Percentiles rank a stretch among this genome's conserved stretches.
phyloP scores from a whole-genome alignment of 2,329 filamentous ascomycete genomes.

The Laburnicola sp. region DNA sequence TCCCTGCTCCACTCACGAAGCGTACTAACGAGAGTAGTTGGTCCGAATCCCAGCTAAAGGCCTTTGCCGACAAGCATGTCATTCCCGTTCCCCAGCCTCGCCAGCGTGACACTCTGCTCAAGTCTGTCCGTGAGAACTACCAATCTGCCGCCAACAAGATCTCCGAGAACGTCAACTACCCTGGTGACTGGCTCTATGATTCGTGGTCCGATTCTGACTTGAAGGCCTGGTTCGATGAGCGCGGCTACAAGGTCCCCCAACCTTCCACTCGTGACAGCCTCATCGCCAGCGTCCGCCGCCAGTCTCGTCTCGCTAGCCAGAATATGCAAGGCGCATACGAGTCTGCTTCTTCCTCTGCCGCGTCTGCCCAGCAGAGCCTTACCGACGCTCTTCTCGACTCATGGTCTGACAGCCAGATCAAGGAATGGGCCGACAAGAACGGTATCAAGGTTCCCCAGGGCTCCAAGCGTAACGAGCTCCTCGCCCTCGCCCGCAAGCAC shows the following conservation, averaged over 20 bases:
- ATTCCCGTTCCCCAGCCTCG: conserved; percentile 88
- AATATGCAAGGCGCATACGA: conserved; percentile 60
- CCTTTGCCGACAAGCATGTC: conserved; percentile 84
- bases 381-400: conserved; percentile 83
- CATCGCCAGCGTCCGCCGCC: conserved; percentile 85
- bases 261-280: conserved; percentile 82
- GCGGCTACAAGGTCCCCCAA: conserved; percentile 84
- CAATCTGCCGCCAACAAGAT: conserved; percentile 73
- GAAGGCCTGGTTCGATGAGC: conserved; percentile 89
- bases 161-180: conserved; percentile 81
- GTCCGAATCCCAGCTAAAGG: conserved; percentile 90
- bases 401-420: conserved; percentile 88
- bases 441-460: conserved; percentile 88
- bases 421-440: conserved; percentile 92
- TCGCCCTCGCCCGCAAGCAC: conserved; percentile 87
- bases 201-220: conserved; percentile 91
- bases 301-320: conserved; percentile 77
- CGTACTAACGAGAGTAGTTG: conserved; percentile 63
- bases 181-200: conserved; percentile 91
- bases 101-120: conserved; percentile 78
- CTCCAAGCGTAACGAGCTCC: conserved; percentile 83
- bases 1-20: neutral
- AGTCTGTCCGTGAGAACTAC: conserved; percentile 78
- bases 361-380: conserved; percentile 70
- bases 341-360: conserved; percentile 52